Evolutionary conservation across 352 stramenopile species (phyloP).

Genomic region (Phytophthora hybrid): DNA sequence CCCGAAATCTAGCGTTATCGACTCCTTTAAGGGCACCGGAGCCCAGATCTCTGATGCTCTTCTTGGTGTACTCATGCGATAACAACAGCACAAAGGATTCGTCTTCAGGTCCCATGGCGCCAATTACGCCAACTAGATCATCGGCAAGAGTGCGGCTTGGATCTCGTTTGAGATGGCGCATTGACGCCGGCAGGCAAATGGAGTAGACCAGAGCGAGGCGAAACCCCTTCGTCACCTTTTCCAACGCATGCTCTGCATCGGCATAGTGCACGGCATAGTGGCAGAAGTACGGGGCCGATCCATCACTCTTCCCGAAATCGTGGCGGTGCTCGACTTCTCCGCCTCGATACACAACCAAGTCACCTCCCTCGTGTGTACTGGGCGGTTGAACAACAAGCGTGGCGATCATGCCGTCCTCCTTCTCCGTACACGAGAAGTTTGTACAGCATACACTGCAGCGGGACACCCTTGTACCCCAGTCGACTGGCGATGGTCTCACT

Average conservation of each 20-base stretch:
- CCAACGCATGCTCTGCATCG: conserved; percentile 27
- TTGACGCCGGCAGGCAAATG: conserved; percentile 25
- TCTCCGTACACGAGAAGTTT: conserved; percentile 59
- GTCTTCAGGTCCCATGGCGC: neutral
- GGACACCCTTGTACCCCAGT: conserved; percentile 12
- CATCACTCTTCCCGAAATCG: conserved; percentile 9
- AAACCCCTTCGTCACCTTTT: conserved; percentile 28
- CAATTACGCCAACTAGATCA: neutral
- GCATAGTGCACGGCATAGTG: conserved; percentile 34
- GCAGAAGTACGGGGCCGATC: neutral
- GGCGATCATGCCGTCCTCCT: conserved; percentile 52
- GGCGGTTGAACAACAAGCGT: conserved; percentile 49
- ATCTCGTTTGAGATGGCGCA: neutral
- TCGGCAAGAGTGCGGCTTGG: neutral
- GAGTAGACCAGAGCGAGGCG: conserved; percentile 31
- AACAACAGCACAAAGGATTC: neutral
- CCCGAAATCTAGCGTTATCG: neutral
- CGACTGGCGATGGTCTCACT: conserved; percentile 6
- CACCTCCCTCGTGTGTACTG: conserved; percentile 8
- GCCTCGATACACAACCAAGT: conserved; percentile 15
- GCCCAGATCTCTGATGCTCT: neutral
- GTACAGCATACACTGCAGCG: conserved; percentile 29
- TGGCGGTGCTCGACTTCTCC: conserved; percentile 10
- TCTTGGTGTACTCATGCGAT: neutral
- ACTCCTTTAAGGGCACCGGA: neutral